A percentile compares a stretch with the other conserved stretches of the same genome.
phyloP scores from a whole-genome alignment of 139 green algal species.

The Haematococcus sp. region DNA sequence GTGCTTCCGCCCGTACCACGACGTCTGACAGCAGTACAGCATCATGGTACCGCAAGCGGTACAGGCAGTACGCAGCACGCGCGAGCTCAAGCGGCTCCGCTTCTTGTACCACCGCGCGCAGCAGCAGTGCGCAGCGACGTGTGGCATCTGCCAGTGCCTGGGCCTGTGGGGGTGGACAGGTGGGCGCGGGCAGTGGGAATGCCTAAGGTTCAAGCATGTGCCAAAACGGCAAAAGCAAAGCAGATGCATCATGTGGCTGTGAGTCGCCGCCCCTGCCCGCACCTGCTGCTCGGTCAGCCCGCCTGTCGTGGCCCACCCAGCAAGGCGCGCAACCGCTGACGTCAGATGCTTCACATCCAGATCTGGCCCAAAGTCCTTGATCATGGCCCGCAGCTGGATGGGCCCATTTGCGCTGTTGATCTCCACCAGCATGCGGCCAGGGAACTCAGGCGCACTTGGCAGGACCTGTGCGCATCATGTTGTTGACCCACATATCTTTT shows the following conservation, averaged over 20 bases:
- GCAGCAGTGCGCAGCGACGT: neutral
- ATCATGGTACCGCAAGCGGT: neutral
- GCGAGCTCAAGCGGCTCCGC: conserved; percentile 3
- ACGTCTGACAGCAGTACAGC: neutral
- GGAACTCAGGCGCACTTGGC: neutral
- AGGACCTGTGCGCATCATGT: neutral
- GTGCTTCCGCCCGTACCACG: neutral
- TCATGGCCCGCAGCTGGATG: neutral
- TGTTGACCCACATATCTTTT: too few species aligned
- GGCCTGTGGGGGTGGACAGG: too few species aligned
- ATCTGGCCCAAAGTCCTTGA: neutral
- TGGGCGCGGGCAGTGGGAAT: too few species aligned
- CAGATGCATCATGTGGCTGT: too few species aligned
- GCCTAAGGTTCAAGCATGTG: too few species aligned
- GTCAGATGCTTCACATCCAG: conserved; percentile 11
- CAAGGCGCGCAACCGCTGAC: neutral
- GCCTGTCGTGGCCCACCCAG: conserved; percentile 1
- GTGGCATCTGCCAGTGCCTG: too few species aligned
- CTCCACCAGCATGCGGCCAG: neutral
- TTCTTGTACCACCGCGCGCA: neutral
- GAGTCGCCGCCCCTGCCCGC: too few species aligned
- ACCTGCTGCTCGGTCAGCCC: conserved; percentile 6
- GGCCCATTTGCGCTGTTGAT: conserved; percentile 11
- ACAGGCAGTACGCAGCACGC: conserved; percentile 5
- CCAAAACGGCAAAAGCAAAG: too few species aligned